Conservation (phyloP, 2,329 filamentous ascomycete species). For the Mycogone perniciosa region DNA sequence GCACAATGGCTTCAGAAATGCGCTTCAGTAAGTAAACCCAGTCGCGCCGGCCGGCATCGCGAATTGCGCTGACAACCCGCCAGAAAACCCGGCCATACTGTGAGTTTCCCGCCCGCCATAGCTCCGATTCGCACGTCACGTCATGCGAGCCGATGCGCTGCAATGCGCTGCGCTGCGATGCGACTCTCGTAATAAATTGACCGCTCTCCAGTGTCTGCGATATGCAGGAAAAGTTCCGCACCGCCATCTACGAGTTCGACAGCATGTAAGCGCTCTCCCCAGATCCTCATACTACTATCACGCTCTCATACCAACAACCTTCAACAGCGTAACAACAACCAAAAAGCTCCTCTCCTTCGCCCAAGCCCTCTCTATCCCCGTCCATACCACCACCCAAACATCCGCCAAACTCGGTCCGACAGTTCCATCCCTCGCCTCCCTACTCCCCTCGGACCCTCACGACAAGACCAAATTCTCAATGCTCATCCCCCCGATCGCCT, state of each 20-base stretch:
- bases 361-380: conserved; percentile 63
- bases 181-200: conserved; percentile 2
- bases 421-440: conserved; percentile 60
- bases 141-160: too few species aligned
- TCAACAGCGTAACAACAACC: conserved; percentile 54
- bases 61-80: not conserved
- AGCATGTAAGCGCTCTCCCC: conserved; percentile 54
- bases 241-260: conserved; percentile 76
- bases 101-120: conserved; percentile 25
- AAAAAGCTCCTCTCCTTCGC: conserved; percentile 63
- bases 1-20: conserved; percentile 17
- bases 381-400: conserved; percentile 84
- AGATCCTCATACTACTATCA: conserved; percentile 1
- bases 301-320: conserved; percentile 1
- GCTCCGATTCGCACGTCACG: too few species aligned
- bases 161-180: not conserved
- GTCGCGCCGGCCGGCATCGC: not conserved
- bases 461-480: conserved; percentile 94
- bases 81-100: conserved; percentile 47
- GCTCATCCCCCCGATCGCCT: conserved; percentile 62
- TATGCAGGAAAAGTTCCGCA: conserved; percentile 86
- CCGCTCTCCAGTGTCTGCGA: conserved; percentile 68
- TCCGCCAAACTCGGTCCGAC: conserved; percentile 71
- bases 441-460: conserved; percentile 49
- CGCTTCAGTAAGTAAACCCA: conserved; percentile 27